These are phyloP conservation scores for Pholiota conissans DNA, from an alignment of 768 basidiomycete species.

Conservation along the genomic window DNA sequence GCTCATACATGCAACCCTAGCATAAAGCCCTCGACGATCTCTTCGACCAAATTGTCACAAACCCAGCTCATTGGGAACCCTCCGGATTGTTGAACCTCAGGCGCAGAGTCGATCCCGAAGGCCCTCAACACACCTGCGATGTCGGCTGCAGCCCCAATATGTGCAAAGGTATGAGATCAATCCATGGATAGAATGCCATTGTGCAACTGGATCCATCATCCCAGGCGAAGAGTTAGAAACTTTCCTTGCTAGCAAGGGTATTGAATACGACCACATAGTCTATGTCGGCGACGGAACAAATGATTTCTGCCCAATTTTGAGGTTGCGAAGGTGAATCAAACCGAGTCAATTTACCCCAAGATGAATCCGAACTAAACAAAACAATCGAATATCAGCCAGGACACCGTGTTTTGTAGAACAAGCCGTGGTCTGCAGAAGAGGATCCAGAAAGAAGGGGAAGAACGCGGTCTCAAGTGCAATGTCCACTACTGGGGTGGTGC, in stretches of 20 bases:
- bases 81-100: conserved; percentile 73
- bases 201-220: no score
- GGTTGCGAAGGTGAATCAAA: conserved; percentile 66
- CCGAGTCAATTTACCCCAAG: background rate
- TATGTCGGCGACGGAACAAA: conserved; percentile 96
- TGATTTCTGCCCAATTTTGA: conserved; percentile 92
- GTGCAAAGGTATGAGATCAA: conserved; percentile 78
- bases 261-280: conserved; percentile 71
- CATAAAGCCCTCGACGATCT: conserved; percentile 69
- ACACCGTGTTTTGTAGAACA: conserved; percentile 78
- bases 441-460: conserved; percentile 69
- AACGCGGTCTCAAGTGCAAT: conserved; percentile 64
- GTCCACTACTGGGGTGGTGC: conserved; percentile 90
- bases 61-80: conserved; percentile 82
- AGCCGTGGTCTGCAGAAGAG: conserved; percentile 78
- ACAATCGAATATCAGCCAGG: conserved; percentile 57
- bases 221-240: conserved; percentile 90
- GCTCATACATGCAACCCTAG: conserved; percentile 35
- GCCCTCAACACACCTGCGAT: conserved; percentile 78
- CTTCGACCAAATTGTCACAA: conserved; percentile 88
- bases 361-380: background rate
- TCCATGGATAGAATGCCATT: background rate
- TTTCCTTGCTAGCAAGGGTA: conserved; percentile 64
- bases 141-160: conserved; percentile 95
- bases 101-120: conserved; percentile 72